Conservation (phyloP, 768 basidiomycete species). For the Mycena crocata region DNA sequence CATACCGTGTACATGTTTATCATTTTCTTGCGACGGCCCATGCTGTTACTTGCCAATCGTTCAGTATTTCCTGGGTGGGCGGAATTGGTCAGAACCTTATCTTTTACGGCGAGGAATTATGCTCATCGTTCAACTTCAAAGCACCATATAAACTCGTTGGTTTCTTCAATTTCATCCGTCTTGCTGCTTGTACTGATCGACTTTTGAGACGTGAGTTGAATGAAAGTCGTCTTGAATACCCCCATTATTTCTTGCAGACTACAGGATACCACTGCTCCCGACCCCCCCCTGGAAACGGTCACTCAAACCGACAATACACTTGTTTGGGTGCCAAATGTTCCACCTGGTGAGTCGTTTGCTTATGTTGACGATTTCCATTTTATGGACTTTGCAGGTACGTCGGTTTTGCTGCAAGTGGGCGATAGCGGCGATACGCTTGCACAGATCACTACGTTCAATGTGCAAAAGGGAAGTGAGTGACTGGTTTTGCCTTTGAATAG, state of each 20-base stretch:
- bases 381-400: constrained; percentile 1
- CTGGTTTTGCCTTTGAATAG: not conserved
- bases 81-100: constrained; percentile 9
- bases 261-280: constrained; percentile 5
- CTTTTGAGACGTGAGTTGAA: not conserved
- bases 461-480: constrained; percentile 20
- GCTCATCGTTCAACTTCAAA: not conserved
- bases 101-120: not conserved
- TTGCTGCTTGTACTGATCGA: not conserved
- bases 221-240: not conserved
- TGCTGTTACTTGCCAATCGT: constrained; percentile 25
- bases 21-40: not conserved
- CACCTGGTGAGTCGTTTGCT: constrained; percentile 4
- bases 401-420: not conserved
- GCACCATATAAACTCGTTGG: constrained; percentile 19
- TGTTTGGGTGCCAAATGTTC: constrained; percentile 20
- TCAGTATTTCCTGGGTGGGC: constrained; percentile 18
- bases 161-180: not conserved
- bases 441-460: constrained; percentile 9
- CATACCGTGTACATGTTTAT: not conserved
- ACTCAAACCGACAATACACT: not conserved
- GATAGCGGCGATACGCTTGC: constrained; percentile 18
- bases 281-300: not conserved
- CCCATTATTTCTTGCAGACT: not conserved
- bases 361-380: not conserved